Evolutionary conservation across 2,329 filamentous ascomycete genomes (phyloP).

Genomic region (Aspergillus sp.): DNA sequence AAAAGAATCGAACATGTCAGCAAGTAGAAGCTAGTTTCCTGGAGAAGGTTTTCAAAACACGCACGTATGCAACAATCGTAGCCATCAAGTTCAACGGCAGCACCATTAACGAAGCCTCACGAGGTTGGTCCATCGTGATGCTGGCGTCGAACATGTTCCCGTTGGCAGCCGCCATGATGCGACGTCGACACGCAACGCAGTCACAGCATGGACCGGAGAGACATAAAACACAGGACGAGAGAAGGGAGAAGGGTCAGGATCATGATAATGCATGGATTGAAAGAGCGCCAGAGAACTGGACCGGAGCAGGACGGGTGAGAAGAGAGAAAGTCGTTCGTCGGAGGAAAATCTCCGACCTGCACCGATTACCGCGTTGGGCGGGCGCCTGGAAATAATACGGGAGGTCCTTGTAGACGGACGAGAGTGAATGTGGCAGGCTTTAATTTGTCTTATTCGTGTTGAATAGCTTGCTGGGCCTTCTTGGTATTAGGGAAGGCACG

Average conservation of each 20-base stretch:
- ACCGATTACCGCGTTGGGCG: too few relatives aligned
- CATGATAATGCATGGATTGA: background rate
- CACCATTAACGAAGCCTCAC: constrained; percentile 25
- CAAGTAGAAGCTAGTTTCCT: background rate
- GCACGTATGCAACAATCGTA: constrained; percentile 48
- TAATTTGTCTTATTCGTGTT: too few relatives aligned
- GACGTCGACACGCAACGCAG: constrained; percentile 18
- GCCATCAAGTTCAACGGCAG: constrained; percentile 53
- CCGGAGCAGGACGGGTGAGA: constrained; percentile 2
- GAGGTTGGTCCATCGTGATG: constrained; percentile 22
- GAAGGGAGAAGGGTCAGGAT: background rate
- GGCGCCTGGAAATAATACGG: too few relatives aligned
- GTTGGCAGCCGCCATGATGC: constrained; percentile 36
- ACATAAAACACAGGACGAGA: background rate
- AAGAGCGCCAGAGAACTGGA: background rate
- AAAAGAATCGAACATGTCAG: background rate
- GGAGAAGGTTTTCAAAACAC: constrained; percentile 10
- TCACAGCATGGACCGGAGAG: constrained; percentile 20
- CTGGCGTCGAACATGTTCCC: constrained; percentile 35
- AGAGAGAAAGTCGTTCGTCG: background rate
- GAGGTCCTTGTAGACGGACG: too few relatives aligned
- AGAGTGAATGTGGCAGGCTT: too few relatives aligned
- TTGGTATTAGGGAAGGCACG: too few relatives aligned
- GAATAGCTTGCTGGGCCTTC: too few relatives aligned
- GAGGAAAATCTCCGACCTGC: background rate